Conservation (phyloP, 495 filamentous ascomycete genomes). For the Schizothecium vesticola region DNA sequence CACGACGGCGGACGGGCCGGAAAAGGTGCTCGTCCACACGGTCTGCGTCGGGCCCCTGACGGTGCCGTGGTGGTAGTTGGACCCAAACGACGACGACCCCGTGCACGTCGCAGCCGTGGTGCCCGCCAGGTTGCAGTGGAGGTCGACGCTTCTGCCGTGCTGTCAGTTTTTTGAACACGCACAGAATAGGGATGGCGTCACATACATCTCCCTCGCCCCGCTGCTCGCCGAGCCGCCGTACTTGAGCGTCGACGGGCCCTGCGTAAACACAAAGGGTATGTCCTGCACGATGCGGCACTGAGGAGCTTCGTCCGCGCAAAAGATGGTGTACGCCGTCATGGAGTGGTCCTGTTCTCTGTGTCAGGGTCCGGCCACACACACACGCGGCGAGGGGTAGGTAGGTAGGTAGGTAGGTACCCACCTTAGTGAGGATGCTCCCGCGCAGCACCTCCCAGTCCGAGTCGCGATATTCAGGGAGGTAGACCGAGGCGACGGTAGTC, state of each 20-base stretch:
- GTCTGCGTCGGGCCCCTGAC: constrained; percentile 30
- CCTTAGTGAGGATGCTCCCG: constrained; percentile 35
- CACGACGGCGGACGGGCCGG: constrained; percentile 21
- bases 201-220: constrained; percentile 25
- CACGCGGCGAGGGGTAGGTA: not conserved
- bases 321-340: constrained; percentile 36
- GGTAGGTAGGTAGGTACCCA: constrained; percentile 12
- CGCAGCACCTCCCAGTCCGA: constrained; percentile 29
- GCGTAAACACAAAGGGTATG: constrained; percentile 34
- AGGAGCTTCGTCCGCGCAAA: constrained; percentile 30
- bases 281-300: constrained; percentile 25
- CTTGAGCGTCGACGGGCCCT: constrained; percentile 32
- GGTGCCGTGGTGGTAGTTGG: constrained; percentile 22
- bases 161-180: no score
- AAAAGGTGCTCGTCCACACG: constrained; percentile 30
- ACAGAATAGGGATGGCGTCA: no score
- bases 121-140: constrained; percentile 29
- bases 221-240: constrained; percentile 18
- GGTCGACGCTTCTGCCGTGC: constrained; percentile 28
- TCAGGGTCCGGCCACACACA: not conserved
- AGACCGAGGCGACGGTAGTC: constrained; percentile 31
- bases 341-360: constrained; percentile 20
- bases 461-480: constrained; percentile 27
- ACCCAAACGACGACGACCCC: constrained; percentile 28
- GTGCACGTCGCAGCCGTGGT: constrained; percentile 36